Evolutionary conservation across 1,139 yeast species (phyloP).

Genomic region (Geotrichum candidum): DNA sequence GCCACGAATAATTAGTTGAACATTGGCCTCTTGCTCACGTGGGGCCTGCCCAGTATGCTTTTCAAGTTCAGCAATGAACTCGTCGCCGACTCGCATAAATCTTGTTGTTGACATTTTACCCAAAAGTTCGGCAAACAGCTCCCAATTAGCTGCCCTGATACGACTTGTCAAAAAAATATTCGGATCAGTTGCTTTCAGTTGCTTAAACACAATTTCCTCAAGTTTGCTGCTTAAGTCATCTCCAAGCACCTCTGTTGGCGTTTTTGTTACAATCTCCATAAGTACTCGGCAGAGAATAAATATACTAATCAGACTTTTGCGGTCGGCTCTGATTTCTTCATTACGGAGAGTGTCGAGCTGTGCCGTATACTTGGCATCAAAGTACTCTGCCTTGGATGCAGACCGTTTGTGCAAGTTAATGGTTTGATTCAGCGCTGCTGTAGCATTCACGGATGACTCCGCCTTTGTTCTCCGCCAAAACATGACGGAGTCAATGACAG

Average conservation of each 20-base stretch:
- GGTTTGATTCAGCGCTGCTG: constrained; percentile 14
- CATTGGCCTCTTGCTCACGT: constrained; percentile 61
- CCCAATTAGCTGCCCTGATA: constrained; percentile 90
- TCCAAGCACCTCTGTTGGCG: constrained; percentile 65
- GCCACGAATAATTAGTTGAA: constrained; percentile 77
- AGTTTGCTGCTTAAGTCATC: constrained; percentile 76
- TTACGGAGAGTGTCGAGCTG: constrained; percentile 23
- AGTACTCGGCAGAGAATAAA: constrained; percentile 88
- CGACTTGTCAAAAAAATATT: constrained; percentile 55
- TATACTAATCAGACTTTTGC: constrained; percentile 80
- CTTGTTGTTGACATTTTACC: constrained; percentile 87
- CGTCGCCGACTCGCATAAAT: constrained; percentile 81
- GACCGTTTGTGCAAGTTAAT: constrained; percentile 12
- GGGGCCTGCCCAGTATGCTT: constrained; percentile 47
- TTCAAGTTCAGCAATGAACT: constrained; percentile 89
- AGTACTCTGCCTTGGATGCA: constrained; percentile 6
- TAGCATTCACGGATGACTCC: constrained; percentile 75
- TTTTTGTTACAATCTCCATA: constrained; percentile 86
- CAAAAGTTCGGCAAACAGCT: constrained; percentile 76
- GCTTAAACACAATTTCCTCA: constrained; percentile 91
- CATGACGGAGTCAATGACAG: constrained; percentile 96
- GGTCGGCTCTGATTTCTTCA: constrained; percentile 75
- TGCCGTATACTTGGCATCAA: constrained; percentile 2
- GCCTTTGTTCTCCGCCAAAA: constrained; percentile 93
- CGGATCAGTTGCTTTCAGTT: constrained; percentile 84